Evolutionary conservation across 2,329 filamentous ascomycete species (phyloP), one percentile per base, ranked within the genome.

Genomic region (Botrytis elliptica): DNA sequence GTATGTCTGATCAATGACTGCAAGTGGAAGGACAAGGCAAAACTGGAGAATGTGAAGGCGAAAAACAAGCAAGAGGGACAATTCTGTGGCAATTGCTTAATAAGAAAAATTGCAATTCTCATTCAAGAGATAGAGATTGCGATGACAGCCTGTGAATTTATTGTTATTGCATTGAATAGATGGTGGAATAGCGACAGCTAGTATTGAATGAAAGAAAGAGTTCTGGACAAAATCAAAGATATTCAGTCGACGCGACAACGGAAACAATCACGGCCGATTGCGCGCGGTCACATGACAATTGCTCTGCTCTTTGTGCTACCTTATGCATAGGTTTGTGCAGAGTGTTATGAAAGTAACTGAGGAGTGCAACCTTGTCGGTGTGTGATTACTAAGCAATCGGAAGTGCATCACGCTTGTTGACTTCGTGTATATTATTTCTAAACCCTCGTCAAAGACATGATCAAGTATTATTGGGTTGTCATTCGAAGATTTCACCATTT

Each of bases 181-280:
- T 18, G 36, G 36, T 52, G 29, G 18, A 36, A 10, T 52, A 69
- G 18, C 20, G 65, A 55, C 10, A 33, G 25, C 20, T 12, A 29
- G 22, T 6, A 10, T 16, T 16, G 33, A 57, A 14, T 42, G 36
- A 57, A 20, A 9, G 10, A 33, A 8, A 66, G 62, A 22, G 20
- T 57, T 44, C 3, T 22, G 5, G 57, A 57, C 9, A 69, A 14
- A 57, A 42, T 67, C 14, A 36, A 55, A 40, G 33, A 55, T n/a
- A 29, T 42, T 14, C 36, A 29, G 36, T 57, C n/a, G 49, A 69
- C 66, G 66, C 66, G 66, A 57, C 36, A 44, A 68, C 66, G 38
- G 36, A 40, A 25, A 25, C 22, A 42, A n/a, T 68, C 36, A 16
- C 65, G 65, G 49, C 36, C 49, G 25, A n/a, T 57, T 9, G 40